Conservation (phyloP, 2,329 filamentous ascomycete species). For the Talaromyces sp. region DNA sequence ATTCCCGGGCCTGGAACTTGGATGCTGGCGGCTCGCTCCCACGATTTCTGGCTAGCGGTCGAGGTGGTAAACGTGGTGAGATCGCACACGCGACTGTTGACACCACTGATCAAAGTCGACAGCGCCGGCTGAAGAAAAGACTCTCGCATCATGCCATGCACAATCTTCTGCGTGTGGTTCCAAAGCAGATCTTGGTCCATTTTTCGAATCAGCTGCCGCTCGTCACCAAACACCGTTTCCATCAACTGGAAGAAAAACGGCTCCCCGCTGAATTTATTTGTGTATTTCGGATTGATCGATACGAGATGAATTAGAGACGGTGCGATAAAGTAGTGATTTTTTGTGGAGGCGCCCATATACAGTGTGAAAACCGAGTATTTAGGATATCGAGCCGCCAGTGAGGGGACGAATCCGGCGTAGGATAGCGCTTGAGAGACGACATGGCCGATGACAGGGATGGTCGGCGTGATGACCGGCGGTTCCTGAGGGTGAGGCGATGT, state of each 20-base stretch:
- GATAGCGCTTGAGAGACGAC: background rate
- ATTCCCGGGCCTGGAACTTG: background rate
- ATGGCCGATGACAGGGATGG: background rate
- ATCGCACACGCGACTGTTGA: background rate
- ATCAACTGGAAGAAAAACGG: background rate
- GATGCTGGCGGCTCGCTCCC: background rate
- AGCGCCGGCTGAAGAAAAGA: background rate
- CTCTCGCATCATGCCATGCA: background rate
- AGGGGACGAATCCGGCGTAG: background rate
- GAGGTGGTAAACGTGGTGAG: background rate
- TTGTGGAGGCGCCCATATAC: background rate
- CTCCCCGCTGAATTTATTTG: background rate
- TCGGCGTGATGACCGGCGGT: background rate
- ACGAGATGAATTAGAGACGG: background rate
- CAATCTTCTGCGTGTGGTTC: background rate
- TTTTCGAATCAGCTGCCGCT: background rate
- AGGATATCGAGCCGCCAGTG: background rate
- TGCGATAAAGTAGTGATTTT: background rate
- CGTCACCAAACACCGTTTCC: background rate
- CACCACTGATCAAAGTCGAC: background rate
- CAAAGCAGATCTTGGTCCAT: background rate
- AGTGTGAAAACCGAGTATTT: background rate
- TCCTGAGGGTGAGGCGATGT: background rate
- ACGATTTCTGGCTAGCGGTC: background rate
- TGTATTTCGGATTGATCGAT: conserved; percentile 1